These are phyloP conservation scores for Cunninghamia lanceolata DNA, from an alignment of 75 land plant genomes.

Conservation along the genomic window DNA sequence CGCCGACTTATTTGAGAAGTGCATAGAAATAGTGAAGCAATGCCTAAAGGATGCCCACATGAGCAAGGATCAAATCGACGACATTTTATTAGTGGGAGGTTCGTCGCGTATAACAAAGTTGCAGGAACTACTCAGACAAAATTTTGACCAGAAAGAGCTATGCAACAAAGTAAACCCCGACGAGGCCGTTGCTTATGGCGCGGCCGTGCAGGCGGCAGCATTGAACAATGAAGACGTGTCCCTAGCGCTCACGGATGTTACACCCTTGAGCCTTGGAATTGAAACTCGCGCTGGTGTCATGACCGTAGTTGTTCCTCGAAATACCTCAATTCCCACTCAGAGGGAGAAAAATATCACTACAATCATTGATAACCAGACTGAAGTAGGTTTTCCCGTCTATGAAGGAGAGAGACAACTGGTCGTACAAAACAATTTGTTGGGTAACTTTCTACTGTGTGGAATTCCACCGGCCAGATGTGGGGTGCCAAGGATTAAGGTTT, in stretches of 20 bases:
- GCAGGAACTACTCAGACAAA: slow-evolving; percentile 12
- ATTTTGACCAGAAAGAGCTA: neutral
- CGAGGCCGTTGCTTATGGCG: neutral
- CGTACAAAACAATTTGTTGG: slow-evolving; percentile 19
- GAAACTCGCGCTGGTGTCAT: neutral
- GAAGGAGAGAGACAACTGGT: slow-evolving; percentile 20
- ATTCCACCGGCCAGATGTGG: slow-evolving; percentile 5
- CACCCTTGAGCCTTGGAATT: neutral
- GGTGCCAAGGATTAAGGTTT: neutral
- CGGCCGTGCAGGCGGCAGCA: neutral
- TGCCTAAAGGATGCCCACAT: slow-evolving; percentile 21
- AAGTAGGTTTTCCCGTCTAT: slow-evolving; percentile 10
- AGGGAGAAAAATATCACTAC: neutral
- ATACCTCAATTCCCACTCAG: slow-evolving; percentile 16
- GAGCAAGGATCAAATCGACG: slow-evolving; percentile 23
- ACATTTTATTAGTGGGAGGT: slow-evolving; percentile 45
- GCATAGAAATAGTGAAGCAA: slow-evolving; percentile 22
- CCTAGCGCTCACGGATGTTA: neutral
- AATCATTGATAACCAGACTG: neutral
- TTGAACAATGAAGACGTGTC: neutral
- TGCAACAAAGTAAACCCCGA: neutral
- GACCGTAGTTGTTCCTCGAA: slow-evolving; percentile 20
- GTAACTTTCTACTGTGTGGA: slow-evolving; percentile 4
- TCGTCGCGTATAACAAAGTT: slow-evolving; percentile 28
- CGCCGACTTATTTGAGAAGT: slow-evolving; percentile 7